Conservation (phyloP, 2,329 filamentous ascomycete genomes). For the Amphichorda felina region DNA sequence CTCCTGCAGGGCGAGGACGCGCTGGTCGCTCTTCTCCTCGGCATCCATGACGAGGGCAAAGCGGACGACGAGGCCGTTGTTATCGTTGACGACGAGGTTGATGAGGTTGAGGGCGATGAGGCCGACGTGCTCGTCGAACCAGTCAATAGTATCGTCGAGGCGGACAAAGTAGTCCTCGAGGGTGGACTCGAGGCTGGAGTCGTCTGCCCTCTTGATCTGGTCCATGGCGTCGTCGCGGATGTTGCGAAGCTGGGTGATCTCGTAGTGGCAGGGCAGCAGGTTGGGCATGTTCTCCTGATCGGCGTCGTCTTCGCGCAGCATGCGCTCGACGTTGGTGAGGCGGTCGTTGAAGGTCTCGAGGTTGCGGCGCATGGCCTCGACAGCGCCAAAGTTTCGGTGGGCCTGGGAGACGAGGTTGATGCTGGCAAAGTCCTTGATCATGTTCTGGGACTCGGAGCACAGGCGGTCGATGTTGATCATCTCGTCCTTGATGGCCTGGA, state of each 20-base stretch:
- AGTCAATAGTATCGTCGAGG: constrained; percentile 77
- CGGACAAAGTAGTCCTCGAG: constrained; percentile 82
- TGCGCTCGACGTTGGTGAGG: constrained; percentile 60
- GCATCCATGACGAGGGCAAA: constrained; percentile 87
- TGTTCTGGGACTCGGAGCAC: constrained; percentile 92
- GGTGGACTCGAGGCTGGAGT: constrained; percentile 65
- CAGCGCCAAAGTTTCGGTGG: constrained; percentile 90
- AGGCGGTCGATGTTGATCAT: constrained; percentile 98
- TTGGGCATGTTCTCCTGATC: constrained; percentile 89
- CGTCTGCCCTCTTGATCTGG: constrained; percentile 72
- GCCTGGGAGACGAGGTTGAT: constrained; percentile 89
- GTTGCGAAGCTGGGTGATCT: constrained; percentile 81
- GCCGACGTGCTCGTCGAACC: constrained; percentile 93
- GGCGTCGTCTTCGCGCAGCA: constrained; percentile 73
- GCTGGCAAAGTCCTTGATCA: constrained; percentile 91
- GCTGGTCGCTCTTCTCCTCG: constrained; percentile 92
- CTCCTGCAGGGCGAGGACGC: constrained; percentile 82
- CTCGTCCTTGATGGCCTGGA: constrained; percentile 91
- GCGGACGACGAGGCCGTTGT: constrained; percentile 80
- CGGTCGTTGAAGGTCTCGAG: constrained; percentile 79
- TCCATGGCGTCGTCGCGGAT: constrained; percentile 95
- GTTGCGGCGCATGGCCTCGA: constrained; percentile 85
- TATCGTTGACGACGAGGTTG: constrained; percentile 72
- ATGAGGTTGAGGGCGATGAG: constrained; percentile 84
- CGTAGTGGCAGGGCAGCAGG: constrained; percentile 79